A percentile compares a stretch with the other conserved stretches of the same genome.
phyloP scores from a whole-genome alignment of 192 early-diverging fungal genomes.

The Umbelopsis vinacea region DNA sequence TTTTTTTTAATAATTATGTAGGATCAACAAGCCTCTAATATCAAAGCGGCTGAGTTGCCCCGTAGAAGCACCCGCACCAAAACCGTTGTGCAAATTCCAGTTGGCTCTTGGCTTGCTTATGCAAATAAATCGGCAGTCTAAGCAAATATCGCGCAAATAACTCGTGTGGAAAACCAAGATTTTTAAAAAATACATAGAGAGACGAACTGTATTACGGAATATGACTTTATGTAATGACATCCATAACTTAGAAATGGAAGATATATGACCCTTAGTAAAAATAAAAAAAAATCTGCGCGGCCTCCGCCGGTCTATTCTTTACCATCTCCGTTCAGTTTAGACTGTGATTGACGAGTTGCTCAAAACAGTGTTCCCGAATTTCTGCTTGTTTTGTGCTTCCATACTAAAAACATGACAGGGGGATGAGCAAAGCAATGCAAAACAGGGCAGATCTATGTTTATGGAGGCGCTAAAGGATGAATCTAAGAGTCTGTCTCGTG shows the following conservation, averaged over 20 bases:
- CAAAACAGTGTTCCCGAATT: constrained; percentile 4
- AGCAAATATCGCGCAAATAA: neutral
- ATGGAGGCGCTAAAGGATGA: too few species aligned
- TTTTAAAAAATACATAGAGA: neutral
- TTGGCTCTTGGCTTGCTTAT: constrained; percentile 38
- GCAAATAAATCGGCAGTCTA: constrained; percentile 34
- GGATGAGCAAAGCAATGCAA: neutral
- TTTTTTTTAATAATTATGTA: constrained; percentile 34
- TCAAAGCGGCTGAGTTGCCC: constrained; percentile 39
- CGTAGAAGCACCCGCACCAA: constrained; percentile 54
- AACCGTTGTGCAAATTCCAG: constrained; percentile 28
- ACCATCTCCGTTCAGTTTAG: constrained; percentile 8
- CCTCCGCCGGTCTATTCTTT: neutral
- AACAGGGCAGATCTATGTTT: too few species aligned
- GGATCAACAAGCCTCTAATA: constrained; percentile 35
- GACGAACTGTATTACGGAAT: neutral
- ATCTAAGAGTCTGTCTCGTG: too few species aligned
- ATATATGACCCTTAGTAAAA: neutral
- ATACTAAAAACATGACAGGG: neutral
- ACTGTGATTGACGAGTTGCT: neutral
- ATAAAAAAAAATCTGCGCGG: too few species aligned
- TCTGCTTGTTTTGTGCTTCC: constrained; percentile 1
- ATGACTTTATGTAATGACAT: constrained; percentile 1
- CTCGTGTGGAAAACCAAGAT: neutral
- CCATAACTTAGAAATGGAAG: neutral